These are phyloP conservation scores for Penicillium sp. DNA, from an alignment of 2,329 filamentous ascomycete genomes.

Conservation along the genomic window DNA sequence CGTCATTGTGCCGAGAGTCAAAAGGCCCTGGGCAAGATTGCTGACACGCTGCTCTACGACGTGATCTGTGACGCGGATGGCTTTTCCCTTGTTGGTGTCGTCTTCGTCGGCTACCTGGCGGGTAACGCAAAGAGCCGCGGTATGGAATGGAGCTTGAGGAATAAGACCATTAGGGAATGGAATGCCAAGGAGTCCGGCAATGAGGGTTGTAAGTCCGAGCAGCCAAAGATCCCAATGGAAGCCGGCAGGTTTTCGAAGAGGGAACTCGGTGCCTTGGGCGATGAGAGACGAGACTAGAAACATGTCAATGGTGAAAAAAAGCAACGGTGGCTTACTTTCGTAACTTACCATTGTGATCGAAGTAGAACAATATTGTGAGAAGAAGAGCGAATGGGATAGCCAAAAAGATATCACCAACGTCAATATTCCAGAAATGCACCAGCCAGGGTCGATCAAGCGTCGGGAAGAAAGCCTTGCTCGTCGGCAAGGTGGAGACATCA, in stretches of 20 bases:
- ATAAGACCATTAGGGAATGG: constrained; percentile 84
- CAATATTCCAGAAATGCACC: constrained; percentile 78
- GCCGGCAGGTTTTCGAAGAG: constrained; percentile 75
- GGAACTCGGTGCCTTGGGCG: constrained; percentile 80
- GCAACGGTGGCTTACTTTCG: background rate
- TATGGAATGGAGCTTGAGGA: constrained; percentile 81
- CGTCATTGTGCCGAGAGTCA: constrained; percentile 78
- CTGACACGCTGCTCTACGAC: constrained; percentile 72
- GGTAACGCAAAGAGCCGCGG: constrained; percentile 74
- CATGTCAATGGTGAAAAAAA: background rate
- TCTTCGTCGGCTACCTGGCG: constrained; percentile 56
- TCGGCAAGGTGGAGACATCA: constrained; percentile 70
- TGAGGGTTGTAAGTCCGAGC: constrained; percentile 73
- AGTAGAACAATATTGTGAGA: constrained; percentile 83
- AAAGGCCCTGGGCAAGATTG: constrained; percentile 74
- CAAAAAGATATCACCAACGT: constrained; percentile 72
- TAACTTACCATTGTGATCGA: constrained; percentile 78
- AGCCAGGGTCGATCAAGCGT: constrained; percentile 75
- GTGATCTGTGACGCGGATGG: constrained; percentile 62
- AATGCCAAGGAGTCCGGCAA: constrained; percentile 73
- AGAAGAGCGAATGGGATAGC: constrained; percentile 85
- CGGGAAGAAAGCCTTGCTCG: constrained; percentile 74
- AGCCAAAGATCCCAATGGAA: constrained; percentile 88
- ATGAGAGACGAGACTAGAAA: constrained; percentile 75
- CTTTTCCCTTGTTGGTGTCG: constrained; percentile 60